A percentile compares a stretch with the other conserved stretches of the same genome.
phyloP scores from a whole-genome alignment of 2,329 filamentous ascomycete species.

The Rutstroemia sp. region DNA sequence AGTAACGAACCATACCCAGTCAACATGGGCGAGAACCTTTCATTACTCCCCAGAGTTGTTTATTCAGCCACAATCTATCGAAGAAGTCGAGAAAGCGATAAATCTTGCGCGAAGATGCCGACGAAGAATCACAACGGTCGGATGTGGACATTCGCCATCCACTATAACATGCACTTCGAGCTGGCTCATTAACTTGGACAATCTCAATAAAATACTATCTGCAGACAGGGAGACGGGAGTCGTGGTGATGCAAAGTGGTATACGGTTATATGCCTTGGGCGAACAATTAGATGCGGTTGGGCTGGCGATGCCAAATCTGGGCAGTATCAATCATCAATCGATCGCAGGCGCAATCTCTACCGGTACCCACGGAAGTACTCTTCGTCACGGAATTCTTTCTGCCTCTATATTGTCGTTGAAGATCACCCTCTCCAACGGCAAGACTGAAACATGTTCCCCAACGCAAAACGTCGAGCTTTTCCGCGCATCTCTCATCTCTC shows the following conservation, averaged over 20 bases:
- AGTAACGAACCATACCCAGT: conserved; percentile 64
- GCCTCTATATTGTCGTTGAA: conserved; percentile 68
- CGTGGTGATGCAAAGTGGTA: conserved; percentile 80
- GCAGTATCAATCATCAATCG: conserved; percentile 91
- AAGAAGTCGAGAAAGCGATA: conserved; percentile 78
- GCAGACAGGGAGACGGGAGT: conserved; percentile 59
- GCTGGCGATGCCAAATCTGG: conserved; percentile 82
- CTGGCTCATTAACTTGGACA: conserved; percentile 92
- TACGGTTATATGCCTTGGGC: conserved; percentile 70
- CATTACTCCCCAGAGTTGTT: conserved; percentile 85
- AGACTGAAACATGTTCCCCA: conserved; percentile 61
- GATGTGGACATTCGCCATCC: conserved; percentile 86
- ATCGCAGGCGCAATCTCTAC: conserved; percentile 89
- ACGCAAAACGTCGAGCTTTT: conserved; percentile 69
- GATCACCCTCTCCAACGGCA: conserved; percentile 76
- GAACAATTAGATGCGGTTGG: conserved; percentile 65
- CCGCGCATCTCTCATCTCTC: conserved; percentile 75
- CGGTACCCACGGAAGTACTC: conserved; percentile 84
- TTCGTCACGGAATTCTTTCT: conserved; percentile 76
- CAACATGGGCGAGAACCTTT: conserved; percentile 93
- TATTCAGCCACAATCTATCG: conserved; percentile 70
- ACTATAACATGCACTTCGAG: conserved; percentile 87
- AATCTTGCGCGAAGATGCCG: conserved; percentile 74
- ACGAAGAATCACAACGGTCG: conserved; percentile 76
- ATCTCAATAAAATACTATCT: conserved; percentile 64